Base-by-base conservation (phyloP, 1,284 basidiomycete species). In the Jaminaea rosea region DNA sequence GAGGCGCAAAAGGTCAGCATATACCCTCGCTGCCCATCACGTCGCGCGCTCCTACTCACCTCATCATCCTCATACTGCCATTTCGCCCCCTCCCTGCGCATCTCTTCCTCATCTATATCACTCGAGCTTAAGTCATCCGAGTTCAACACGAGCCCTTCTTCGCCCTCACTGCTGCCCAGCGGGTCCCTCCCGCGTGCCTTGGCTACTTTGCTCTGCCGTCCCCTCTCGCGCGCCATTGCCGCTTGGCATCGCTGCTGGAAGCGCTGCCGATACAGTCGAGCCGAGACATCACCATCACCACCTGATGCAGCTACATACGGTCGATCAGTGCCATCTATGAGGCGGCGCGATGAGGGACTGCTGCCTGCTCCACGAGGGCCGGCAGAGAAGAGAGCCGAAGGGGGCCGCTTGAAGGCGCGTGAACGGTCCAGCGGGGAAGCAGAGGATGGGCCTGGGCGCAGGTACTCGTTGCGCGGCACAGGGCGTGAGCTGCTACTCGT, bases 51-150 rank as follows among this genome's bases (percentile, higher is more conserved):
- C 4, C 23, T 13, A 28, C 31, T 36, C 37, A 36, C 46, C 21
- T 36, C 31, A n/a, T 47, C 46, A 36, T 47, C 31, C n/a, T 46
- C 45, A 15, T 26, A 13, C 21, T 51, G 51, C 50, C 54, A 48
- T 24, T 21, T 21, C n/a, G 4, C 3, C 34, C 4, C 34, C 34
- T n/a, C n/a, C n/a, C n/a, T n/a, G n/a, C n/a, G n/a, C n/a, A n/a
- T 24, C 32, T 17, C 52, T 29, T 49, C 37, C 17, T 15, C 29
- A 5, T 37, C 27, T 26, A 29, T 45, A 4, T 44, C 41, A 15
- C 17, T 44, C n/a, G 41, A 19, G 24, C 15, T 15, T 4, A 21
- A 23, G 41, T 26, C 19, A 21, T 21, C 19, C 5, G 41, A 19
- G 17, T 24, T 13, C 19, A 44, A 23, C n/a, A n/a, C 41, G n/a